These are phyloP conservation scores for Pluteus cervinus DNA, from an alignment of 768 basidiomycete species.

Conservation along the genomic window DNA sequence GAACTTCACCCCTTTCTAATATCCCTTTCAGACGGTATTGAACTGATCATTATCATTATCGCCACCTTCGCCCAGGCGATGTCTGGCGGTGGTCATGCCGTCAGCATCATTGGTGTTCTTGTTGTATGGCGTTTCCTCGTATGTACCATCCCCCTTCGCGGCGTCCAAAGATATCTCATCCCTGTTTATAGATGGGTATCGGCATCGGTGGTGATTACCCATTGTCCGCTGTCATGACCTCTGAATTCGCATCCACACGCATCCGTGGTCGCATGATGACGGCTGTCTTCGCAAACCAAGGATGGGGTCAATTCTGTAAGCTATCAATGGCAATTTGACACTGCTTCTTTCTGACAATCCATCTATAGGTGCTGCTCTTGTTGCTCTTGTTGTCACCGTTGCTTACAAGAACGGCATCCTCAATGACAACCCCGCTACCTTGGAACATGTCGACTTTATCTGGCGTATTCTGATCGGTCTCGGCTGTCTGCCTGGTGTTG, in stretches of 20 bases:
- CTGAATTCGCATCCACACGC: slow-evolving; percentile 78
- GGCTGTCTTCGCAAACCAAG: slow-evolving; percentile 80
- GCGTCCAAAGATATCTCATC: slow-evolving; percentile 3
- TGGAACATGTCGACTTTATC: slow-evolving; percentile 58
- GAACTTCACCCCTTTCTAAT: background rate
- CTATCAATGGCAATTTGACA: slow-evolving; percentile 4
- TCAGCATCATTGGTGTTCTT: slow-evolving; percentile 69
- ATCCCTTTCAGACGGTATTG: slow-evolving; percentile 48
- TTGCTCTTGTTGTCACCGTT: slow-evolving; percentile 55
- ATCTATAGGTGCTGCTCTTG: slow-evolving; percentile 51
- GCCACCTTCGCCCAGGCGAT: slow-evolving; percentile 78
- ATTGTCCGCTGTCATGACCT: slow-evolving; percentile 78
- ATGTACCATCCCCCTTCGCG: slow-evolving; percentile 10
- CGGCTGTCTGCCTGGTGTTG: slow-evolving; percentile 72
- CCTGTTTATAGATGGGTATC: slow-evolving; percentile 49
- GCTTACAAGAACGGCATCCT: slow-evolving; percentile 62
- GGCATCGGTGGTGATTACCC: slow-evolving; percentile 93
- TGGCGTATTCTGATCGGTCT: slow-evolving; percentile 90
- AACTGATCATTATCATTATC: slow-evolving; percentile 78
- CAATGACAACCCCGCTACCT: slow-evolving; percentile 30
- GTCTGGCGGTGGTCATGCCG: slow-evolving; percentile 58
- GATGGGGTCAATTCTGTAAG: slow-evolving; percentile 80
- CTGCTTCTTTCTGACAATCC: background rate
- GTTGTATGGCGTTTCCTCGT: slow-evolving; percentile 81
- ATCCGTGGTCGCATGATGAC: slow-evolving; percentile 85